Percentiles rank a stretch among this genome's conserved stretches.
phyloP scores from a whole-genome alignment of 768 basidiomycete genomes.

The Pholiota molesta region DNA sequence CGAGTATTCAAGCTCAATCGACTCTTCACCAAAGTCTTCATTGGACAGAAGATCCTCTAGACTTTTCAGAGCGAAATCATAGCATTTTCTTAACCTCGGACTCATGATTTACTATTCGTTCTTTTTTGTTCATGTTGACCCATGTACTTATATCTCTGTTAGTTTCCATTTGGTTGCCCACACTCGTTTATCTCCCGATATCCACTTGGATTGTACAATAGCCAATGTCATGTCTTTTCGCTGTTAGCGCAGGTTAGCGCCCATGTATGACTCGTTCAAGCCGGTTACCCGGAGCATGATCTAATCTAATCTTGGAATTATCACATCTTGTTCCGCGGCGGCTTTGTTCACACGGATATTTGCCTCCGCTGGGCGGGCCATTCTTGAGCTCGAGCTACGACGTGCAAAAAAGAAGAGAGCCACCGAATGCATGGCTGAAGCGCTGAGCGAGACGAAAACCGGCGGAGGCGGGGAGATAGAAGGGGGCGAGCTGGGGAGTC shows the following conservation, averaged over 20 bases:
- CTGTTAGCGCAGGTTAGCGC: neutral
- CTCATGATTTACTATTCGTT: neutral
- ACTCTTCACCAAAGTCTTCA: constrained; percentile 6
- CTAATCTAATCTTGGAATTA: constrained; percentile 22
- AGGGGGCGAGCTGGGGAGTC: constrained; percentile 19
- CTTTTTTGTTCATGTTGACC: neutral
- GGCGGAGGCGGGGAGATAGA: constrained; percentile 6
- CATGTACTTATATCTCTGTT: neutral
- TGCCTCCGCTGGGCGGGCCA: constrained; percentile 18
- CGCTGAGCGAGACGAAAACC: constrained; percentile 12
- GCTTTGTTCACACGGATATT: constrained; percentile 24
- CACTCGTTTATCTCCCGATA: constrained; percentile 3
- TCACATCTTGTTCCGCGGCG: neutral
- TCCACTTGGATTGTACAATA: constrained; percentile 1
- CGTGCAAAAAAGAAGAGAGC: constrained; percentile 7
- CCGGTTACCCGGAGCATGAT: constrained; percentile 7
- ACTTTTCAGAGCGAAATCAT: neutral
- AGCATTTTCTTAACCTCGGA: neutral
- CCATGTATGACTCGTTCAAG: neutral
- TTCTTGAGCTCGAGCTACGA: constrained; percentile 8
- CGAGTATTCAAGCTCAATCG: neutral
- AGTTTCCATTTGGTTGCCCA: neutral
- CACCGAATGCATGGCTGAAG: constrained; percentile 17
- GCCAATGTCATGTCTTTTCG: neutral
- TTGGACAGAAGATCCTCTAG: constrained; percentile 4